A percentile compares a stretch with the other conserved stretches of the same genome.
Conservation (phyloP, 1,284 basidiomycete genomes). For the Violaceomyces palustris region DNA sequence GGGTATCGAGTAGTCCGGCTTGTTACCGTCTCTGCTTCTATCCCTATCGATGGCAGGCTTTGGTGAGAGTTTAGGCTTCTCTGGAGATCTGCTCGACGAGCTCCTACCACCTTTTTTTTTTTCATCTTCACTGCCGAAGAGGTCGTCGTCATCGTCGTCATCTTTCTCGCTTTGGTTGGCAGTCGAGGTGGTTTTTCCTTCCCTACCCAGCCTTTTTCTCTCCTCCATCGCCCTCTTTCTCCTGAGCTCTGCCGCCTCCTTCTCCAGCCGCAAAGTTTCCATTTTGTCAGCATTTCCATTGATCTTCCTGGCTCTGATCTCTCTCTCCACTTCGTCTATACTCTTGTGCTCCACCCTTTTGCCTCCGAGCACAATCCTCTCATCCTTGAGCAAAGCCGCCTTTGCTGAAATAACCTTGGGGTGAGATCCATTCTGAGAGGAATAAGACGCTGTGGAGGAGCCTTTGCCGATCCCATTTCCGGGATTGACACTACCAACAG, state of each 20-base stretch:
- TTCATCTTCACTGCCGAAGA: constrained; percentile 18
- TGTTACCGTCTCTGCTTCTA: too few species aligned
- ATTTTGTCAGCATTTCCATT: constrained; percentile 4
- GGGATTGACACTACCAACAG: too few species aligned
- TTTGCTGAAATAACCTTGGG: too few species aligned
- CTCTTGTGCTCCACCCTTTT: constrained; percentile 28
- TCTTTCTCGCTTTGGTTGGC: too few species aligned
- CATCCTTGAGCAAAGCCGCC: too few species aligned
- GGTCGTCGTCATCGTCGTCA: constrained; percentile 9
- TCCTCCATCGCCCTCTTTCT: constrained; percentile 32
- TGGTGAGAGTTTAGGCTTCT: too few species aligned
- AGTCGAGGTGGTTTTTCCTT: too few species aligned
- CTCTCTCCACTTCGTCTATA: constrained; percentile 40
- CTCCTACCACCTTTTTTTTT: constrained; percentile 2
- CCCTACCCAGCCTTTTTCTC: constrained; percentile 5
- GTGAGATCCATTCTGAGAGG: too few species aligned
- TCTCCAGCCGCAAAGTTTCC: constrained; percentile 10
- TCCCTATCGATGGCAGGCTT: too few species aligned
- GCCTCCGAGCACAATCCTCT: constrained; percentile 15
- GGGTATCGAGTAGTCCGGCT: too few species aligned
- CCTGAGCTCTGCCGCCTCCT: constrained; percentile 20
- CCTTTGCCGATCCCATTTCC: too few species aligned
- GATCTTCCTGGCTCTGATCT: constrained; percentile 20
- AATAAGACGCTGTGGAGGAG: too few species aligned
- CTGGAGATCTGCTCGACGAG: background rate